Evolutionary conservation across 176 grass and related monocot genomes (phyloP).

Genomic region (Carex cristatella): DNA sequence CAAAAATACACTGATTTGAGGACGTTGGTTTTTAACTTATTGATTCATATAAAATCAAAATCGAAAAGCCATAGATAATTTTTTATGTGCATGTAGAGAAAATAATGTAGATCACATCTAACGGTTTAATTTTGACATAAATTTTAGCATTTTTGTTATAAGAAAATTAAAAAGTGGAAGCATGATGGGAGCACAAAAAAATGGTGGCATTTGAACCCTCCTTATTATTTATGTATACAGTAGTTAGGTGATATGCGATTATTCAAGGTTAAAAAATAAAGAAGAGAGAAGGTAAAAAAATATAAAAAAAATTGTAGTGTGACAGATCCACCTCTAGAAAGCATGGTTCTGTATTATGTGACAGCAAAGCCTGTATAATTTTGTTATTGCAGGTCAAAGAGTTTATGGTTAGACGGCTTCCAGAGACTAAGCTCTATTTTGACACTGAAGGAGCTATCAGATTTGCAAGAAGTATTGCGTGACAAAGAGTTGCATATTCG

Average conservation of each 20-base stretch:
- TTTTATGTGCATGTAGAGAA: no score
- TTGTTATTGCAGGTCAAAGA: conserved; percentile 63
- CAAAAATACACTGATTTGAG: no score
- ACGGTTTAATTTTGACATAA: no score
- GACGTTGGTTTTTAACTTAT: no score
- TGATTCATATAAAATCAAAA: no score
- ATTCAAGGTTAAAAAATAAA: not conserved
- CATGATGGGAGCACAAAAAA: no score
- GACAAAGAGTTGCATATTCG: conserved; percentile 87
- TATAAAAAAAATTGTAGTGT: not conserved
- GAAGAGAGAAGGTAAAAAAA: not conserved
- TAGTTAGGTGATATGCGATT: not conserved
- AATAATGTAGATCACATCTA: no score
- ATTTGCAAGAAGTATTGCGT: conserved; percentile 96
- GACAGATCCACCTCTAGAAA: not conserved
- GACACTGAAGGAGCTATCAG: conserved; percentile 79
- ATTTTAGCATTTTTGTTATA: no score
- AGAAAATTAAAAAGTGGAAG: no score
- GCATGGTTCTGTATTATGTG: conserved; percentile 7
- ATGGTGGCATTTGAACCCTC: no score
- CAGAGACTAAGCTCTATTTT: conserved; percentile 65
- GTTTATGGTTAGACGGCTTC: conserved; percentile 94
- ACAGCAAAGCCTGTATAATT: not conserved
- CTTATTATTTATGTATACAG: not conserved
- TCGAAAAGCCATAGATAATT: no score